Evolutionary conservation across 495 filamentous ascomycete genomes (phyloP), one percentile per base, ranked within the genome.

Genomic region (Podospora australis): DNA sequence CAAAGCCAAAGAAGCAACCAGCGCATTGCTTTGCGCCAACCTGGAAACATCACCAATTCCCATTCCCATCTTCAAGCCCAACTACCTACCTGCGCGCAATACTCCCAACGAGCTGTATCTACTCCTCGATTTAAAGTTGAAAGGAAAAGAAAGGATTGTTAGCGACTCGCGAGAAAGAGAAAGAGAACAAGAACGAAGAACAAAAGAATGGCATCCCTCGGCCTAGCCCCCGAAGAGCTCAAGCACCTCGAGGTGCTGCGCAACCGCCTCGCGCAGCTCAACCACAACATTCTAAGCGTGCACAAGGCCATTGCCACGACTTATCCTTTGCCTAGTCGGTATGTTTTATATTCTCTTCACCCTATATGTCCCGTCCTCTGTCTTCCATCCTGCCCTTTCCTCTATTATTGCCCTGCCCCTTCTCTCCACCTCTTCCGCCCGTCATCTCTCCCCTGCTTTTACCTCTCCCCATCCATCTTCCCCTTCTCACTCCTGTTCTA

Each of bases 201-300:
- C 10, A 30, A 29, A 40, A 56, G 26, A 35, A 80, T 79, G 77
- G 62, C 72, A 19, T 67, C 74, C 16, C 57, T 79, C 17, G 59
- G 63, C 14, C 62, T 80, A 22, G 62, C 49, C 13, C 68, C 66
- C 39, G 81, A 84, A 14, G 84, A 91, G 52, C 72, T 87, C 42
- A 83, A 83, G 69, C 73, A 78, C 48, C 75, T 94, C 39, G 87
- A 94, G 55, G 73, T 84, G 60, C 78, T 84, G 32, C 82, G 86
- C 34, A 83, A 84, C 55, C 78, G 86, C 11, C 78, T 89, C 32
- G 69, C 69, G 26, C 83, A 87, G 56, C 76, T 94, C 29, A 78
- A 77, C 13, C 78, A 71, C 60, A 84, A 78, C 56, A 73, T 94
- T 10, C 68, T 53, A 40, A 82, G 80, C n/a, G 69, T 90, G 21